Evolutionary conservation across 805 yeast species (phyloP), one percentile per base, ranked within the genome.

Genomic region (Pichia eremophila): DNA sequence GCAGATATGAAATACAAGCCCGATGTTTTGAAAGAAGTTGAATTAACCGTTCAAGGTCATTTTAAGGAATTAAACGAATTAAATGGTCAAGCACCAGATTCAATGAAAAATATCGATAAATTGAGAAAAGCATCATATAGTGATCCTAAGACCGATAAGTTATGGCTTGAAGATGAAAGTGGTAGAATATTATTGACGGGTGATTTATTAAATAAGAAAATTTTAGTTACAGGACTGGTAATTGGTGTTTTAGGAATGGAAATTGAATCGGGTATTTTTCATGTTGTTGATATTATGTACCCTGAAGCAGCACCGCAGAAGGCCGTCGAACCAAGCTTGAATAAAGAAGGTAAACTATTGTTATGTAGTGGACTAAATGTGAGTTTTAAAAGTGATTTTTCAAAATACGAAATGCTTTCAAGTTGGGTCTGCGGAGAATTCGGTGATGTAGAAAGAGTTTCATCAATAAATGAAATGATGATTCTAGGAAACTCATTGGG

Each of bases 171-270:
- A 63, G 99, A 93, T 65, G 96, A 89, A 58, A 80, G 89, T 47
- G 99, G 99, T 4, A 71, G 99, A 44, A 82, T 95, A 8, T 62
- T 79, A 32, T 66, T 93, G 22, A 80, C 77, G 43, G 78, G 78
- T 41, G 90, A 88, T 27, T 73, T 75, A 17, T 63, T 81, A 32
- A 72, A 85, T 40, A 68, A 70, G 44, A 70, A 77, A 18, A 74
- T 83, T 3, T 69, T 91, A 27, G 95, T 90, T 0, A 93, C 97
- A 0, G 99, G 99, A 5, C 75, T 81, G n/a, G 83, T 90, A 0
- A 78, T 89, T 8, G 98, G 91, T 0, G 75, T 89, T 1, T 62
- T 89, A 11, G 99, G 99, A 0, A 80, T 86, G 68, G 96, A 90
- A 60, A 73, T 84, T 9, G 79, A 76, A 41, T 81, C 89, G 0